phyloP scores from a whole-genome alignment of 2,329 filamentous ascomycete genomes.

The Zasmidium cellare region DNA sequence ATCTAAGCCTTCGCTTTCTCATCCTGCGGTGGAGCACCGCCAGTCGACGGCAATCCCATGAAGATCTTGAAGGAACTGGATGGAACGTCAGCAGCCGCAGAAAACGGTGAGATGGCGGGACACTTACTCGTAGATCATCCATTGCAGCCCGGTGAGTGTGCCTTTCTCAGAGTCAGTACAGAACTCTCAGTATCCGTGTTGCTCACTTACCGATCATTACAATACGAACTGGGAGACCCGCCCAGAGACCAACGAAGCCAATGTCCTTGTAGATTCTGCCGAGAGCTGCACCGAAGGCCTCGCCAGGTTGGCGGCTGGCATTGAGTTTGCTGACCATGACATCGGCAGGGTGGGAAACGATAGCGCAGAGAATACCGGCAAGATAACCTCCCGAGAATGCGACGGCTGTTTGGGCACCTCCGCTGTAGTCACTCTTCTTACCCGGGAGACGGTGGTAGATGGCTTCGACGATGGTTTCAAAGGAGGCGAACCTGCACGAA shows the following conservation, averaged over 20 bases:
- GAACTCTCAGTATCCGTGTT: not conserved
- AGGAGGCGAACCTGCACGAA: conserved; percentile 52
- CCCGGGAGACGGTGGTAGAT: conserved; percentile 60
- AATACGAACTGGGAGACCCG: conserved; percentile 69
- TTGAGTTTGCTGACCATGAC: conserved; percentile 67
- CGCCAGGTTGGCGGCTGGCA: conserved; percentile 57
- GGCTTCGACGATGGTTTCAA: conserved; percentile 60
- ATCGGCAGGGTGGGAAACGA: conserved; percentile 64
- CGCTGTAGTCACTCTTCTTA: conserved; percentile 54
- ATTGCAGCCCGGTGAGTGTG: conserved; percentile 74
- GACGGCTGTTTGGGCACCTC: conserved; percentile 58
- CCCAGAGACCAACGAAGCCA: conserved; percentile 78
- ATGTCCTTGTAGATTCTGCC: conserved; percentile 64
- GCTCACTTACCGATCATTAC: conserved; percentile 17
- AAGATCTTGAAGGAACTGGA: conserved; percentile 50
- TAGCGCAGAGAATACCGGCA: conserved; percentile 61
- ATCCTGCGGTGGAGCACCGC: conserved; percentile 47
- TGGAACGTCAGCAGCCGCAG: not conserved
- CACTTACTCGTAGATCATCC: conserved; percentile 39
- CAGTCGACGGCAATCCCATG: conserved; percentile 71
- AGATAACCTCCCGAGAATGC: conserved; percentile 63
- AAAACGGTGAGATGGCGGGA: not conserved
- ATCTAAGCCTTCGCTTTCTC: not conserved
- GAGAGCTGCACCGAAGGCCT: conserved; percentile 59
- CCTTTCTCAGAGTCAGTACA: conserved; percentile 82